Evolutionary conservation across 2,329 filamentous ascomycete species (phyloP).

Genomic region (Elsinoe necatrix): DNA sequence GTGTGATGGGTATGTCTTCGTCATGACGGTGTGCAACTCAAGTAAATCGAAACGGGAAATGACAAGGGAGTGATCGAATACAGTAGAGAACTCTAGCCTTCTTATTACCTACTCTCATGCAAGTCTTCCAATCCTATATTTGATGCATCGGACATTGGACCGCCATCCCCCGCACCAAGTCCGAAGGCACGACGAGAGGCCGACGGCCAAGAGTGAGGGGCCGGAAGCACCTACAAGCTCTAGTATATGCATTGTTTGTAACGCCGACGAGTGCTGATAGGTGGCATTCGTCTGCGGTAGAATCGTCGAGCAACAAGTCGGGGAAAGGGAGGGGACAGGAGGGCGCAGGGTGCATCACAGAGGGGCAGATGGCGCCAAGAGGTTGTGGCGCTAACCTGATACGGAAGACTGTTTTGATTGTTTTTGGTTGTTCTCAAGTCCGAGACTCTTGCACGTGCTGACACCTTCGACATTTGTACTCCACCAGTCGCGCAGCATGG

Average conservation of each 20-base stretch:
- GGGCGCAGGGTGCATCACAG: too few species aligned
- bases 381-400: neutral
- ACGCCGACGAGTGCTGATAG: too few species aligned
- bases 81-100: neutral
- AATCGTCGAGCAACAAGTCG: too few species aligned
- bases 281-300: too few species aligned
- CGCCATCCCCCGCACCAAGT: slow-evolving; percentile 1
- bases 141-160: slow-evolving; percentile 11
- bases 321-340: neutral
- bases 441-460: neutral
- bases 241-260: too few species aligned
- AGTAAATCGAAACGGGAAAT: neutral
- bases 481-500: neutral
- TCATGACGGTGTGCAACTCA: neutral
- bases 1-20: slow-evolving; percentile 17
- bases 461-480: neutral
- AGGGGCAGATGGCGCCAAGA: slow-evolving; percentile 1
- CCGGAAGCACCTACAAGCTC: neutral
- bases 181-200: slow-evolving; percentile 7
- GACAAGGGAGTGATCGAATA: too few species aligned
- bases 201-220: neutral
- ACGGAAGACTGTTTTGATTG: slow-evolving; percentile 13
- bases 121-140: neutral
- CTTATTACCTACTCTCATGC: neutral
- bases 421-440: neutral